Percentiles rank a stretch among this genome's conserved stretches.
These are phyloP conservation scores for Gorgonomyces haynaldii DNA, from an alignment of 192 early-diverging fungal genomes.

Conservation along the genomic window DNA sequence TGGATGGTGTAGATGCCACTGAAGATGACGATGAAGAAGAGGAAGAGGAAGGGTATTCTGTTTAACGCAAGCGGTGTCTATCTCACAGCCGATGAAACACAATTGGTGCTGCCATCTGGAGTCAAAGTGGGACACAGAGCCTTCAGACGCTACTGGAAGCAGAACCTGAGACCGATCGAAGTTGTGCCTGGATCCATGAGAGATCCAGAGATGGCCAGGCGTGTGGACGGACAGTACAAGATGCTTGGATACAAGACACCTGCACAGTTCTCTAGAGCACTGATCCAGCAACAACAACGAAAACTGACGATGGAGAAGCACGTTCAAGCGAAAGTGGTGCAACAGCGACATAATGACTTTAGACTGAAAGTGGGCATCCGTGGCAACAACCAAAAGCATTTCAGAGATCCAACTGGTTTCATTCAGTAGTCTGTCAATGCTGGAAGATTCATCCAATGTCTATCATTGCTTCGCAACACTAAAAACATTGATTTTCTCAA, in stretches of 20 bases:
- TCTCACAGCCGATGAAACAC: conserved; percentile 68
- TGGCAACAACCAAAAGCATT: no score
- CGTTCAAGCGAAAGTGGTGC: no score
- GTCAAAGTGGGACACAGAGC: conserved; percentile 67
- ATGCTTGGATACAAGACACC: conserved; percentile 26
- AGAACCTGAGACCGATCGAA: conserved; percentile 47
- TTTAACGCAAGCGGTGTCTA: conserved; percentile 11
- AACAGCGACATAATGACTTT: no score
- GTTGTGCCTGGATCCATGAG: conserved; percentile 21
- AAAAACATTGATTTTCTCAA: no score
- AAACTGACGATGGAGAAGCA: no score
- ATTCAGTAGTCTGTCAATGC: no score
- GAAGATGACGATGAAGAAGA: conserved; percentile 24
- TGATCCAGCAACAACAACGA: conserved; percentile 11
- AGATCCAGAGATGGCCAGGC: conserved; percentile 70
- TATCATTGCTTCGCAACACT: no score
- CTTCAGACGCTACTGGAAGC: conserved; percentile 74
- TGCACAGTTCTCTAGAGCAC: conserved; percentile 18
- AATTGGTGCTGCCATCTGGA: conserved; percentile 81
- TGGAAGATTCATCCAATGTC: no score
- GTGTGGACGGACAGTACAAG: conserved; percentile 60
- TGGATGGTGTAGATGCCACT: conserved; percentile 14
- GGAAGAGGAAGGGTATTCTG: conserved; percentile 17
- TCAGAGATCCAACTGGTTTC: no score
- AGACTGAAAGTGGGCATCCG: no score